A percentile compares a stretch with the other conserved stretches of the same genome.
Evolutionary conservation across 495 filamentous ascomycete species (phyloP).

Genomic region (Daldinia caldariorum): DNA sequence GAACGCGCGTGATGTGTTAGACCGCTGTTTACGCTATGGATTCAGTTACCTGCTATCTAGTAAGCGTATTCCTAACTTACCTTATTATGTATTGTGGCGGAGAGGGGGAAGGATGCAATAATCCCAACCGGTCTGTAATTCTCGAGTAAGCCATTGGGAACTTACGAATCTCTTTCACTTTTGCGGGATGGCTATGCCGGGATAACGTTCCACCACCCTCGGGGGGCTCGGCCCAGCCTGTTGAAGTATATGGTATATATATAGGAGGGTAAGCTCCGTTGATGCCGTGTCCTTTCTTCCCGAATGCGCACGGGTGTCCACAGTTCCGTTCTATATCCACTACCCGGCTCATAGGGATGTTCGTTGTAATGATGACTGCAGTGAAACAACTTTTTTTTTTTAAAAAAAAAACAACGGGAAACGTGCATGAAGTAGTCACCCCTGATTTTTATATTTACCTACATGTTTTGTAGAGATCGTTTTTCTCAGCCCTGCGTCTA

Average conservation of each 20-base stretch:
- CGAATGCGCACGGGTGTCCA: constrained; percentile 1
- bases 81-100: neutral
- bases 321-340: constrained; percentile 4
- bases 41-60: neutral
- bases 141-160: neutral
- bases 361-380: constrained; percentile 4
- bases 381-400: neutral
- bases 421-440: neutral
- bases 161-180: neutral
- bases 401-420: neutral
- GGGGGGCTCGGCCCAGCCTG: neutral
- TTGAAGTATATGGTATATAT: neutral
- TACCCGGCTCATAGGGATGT: neutral
- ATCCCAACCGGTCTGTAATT: neutral
- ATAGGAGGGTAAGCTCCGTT: neutral
- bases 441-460: neutral
- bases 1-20: constrained; percentile 8
- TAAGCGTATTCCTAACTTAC: neutral
- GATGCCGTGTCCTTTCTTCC: neutral
- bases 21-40: neutral
- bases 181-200: neutral
- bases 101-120: neutral
- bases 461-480: neutral
- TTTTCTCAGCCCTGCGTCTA: neutral
- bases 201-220: constrained; percentile 1